Evolutionary conservation across 345 rosid species (phyloP), one percentile per base, ranked within the genome.

Genomic region (Hibiscus trionum): DNA sequence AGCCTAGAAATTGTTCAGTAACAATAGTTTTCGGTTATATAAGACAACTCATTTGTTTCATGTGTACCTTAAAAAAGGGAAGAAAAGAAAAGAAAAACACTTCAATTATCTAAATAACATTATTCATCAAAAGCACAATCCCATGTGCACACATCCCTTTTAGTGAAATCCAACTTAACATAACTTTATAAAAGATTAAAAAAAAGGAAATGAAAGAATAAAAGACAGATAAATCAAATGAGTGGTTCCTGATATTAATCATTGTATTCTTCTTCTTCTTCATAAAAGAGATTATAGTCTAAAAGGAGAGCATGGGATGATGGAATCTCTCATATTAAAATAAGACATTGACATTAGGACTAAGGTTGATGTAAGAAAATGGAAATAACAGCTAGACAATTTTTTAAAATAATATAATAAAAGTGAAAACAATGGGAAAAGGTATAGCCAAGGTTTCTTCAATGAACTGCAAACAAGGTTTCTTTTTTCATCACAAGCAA

Each of bases 81-180:
- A 14, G 35, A 56, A 58, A 56, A 29, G 55, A 75, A 73, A 58
- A 65, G 71, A 70, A 64, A 47, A 3, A 21, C 47, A 21, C 42
- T 47, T 50, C 72, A 66, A 69, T 70, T 26, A 73, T 64, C 17
- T 19, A 58, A 59, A 78, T 47, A 71, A 73, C 69, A 64, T 70
- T 78, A 79, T 84, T 77, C 83, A 33, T 72, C 39, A 74, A 47
- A 77, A 76, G 78, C 55, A 64, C 79, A 66, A 66, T 76, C 80
- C 87, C 93, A 90, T 86, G 91, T 88, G 93, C 88, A 77, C 62
- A 61, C 57, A 70, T 59, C 68, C 72, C 47, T 69, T 69, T 75
- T 26, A 15, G 71, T 65, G 49, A 26, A 75, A 63, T 39, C 62
- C 47, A 81, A 70, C 71, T 44, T 39, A 71, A 71, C 72, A 76